These are phyloP conservation scores for Gillenia trifoliata DNA, from an alignment of 306 rosid genomes.

Conservation along the genomic window DNA sequence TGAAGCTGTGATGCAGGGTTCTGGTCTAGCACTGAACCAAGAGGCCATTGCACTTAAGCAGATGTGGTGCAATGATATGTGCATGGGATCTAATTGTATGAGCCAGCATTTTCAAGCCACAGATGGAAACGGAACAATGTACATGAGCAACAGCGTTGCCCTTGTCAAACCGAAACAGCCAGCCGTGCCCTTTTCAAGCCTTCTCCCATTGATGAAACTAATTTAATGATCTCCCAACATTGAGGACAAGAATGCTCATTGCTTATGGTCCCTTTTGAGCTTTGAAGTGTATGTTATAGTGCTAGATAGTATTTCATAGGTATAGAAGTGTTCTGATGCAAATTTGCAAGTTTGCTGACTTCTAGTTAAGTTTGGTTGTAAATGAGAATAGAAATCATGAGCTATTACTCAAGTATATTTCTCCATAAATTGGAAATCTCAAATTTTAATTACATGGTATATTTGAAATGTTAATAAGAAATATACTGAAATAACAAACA, in stretches of 20 bases:
- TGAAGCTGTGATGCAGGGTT: background rate
- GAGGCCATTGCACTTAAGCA: background rate
- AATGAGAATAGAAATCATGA: too few species aligned
- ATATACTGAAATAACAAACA: background rate
- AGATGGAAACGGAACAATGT: too few species aligned
- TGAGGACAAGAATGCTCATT: background rate
- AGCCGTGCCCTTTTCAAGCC: background rate
- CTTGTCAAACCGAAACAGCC: background rate
- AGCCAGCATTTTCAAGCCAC: too few species aligned
- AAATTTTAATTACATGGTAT: background rate
- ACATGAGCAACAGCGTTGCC: too few species aligned
- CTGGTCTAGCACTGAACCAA: background rate
- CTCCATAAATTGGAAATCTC: background rate
- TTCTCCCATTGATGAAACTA: background rate
- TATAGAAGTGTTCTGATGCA: background rate
- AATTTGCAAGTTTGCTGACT: background rate
- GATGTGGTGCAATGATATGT: background rate
- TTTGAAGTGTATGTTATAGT: background rate
- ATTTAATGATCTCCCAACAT: background rate
- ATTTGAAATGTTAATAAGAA: background rate
- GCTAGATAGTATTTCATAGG: background rate
- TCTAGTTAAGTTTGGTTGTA: background rate
- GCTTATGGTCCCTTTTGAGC: background rate
- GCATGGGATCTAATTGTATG: background rate
- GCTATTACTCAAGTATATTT: background rate